Conservation (phyloP, 176 grass and related monocot genomes). For the Hordeum marinum region DNA sequence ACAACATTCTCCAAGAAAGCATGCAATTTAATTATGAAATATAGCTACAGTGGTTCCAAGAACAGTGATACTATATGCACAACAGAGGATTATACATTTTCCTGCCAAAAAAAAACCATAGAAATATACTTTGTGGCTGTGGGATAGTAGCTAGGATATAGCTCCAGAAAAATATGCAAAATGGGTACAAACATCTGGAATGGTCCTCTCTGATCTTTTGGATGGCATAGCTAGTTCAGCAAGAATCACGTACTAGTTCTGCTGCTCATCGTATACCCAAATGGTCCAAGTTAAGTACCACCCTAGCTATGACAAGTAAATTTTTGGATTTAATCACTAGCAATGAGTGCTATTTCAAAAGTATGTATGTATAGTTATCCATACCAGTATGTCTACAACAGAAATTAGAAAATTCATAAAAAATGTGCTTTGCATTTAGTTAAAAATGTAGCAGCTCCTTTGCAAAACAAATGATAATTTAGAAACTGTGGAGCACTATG, state of each 20-base stretch:
- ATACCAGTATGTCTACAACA: neutral
- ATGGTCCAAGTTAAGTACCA: neutral
- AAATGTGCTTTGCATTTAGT: neutral
- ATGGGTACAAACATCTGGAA: slow-evolving; percentile 4
- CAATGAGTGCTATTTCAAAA: neutral
- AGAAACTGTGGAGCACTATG: neutral
- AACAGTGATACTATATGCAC: neutral
- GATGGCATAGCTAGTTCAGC: neutral
- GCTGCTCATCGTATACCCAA: neutral
- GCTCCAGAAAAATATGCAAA: neutral
- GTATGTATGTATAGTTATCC: neutral
- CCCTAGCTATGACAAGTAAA: neutral
- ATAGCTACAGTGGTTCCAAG: neutral
- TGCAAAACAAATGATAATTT: neutral
- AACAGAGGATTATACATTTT: neutral
- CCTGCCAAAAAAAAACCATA: neutral
- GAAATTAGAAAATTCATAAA: neutral
- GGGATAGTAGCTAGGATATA: neutral
- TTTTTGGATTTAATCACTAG: neutral
- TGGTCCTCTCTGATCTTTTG: slow-evolving; percentile 1
- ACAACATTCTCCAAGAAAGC: neutral
- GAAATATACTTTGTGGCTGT: neutral
- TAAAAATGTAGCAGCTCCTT: neutral
- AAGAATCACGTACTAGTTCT: neutral
- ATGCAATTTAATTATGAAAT: neutral